These are phyloP conservation scores for Pseudoturritis turrita DNA, from an alignment of 345 rosid genomes.

Conservation along the genomic window DNA sequence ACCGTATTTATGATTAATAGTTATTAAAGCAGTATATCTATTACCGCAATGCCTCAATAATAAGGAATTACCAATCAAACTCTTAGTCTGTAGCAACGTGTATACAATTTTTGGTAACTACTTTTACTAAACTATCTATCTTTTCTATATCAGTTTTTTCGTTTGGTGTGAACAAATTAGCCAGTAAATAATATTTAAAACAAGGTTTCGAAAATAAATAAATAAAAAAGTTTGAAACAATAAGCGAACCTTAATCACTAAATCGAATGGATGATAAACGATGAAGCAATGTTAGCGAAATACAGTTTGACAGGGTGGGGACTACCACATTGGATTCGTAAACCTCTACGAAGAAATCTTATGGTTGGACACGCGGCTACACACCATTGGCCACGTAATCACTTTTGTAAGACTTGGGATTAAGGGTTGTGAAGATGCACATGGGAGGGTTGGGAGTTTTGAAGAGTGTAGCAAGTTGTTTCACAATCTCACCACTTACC, in stretches of 20 bases:
- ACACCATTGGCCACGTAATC: background rate
- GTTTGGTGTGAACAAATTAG: no score
- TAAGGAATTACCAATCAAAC: no score
- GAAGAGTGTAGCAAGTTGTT: slow-evolving; percentile 2
- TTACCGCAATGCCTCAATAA: no score
- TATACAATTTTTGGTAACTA: no score
- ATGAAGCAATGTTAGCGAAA: background rate
- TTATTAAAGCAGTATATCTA: no score
- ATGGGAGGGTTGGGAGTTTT: slow-evolving; percentile 22
- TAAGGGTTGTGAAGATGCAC: slow-evolving; percentile 24
- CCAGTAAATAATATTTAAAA: no score
- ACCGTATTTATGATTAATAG: no score
- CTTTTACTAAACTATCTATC: no score
- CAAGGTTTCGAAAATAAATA: no score
- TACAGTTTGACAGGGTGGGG: slow-evolving; percentile 9
- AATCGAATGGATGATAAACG: background rate
- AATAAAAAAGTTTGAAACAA: background rate
- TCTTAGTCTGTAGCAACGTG: no score
- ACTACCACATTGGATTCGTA: slow-evolving; percentile 24
- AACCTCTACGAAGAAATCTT: background rate
- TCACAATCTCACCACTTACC: slow-evolving; percentile 4
- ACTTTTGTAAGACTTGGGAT: background rate
- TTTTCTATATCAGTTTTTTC: no score
- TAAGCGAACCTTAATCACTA: background rate
- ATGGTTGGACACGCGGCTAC: background rate